Percentiles rank a stretch among this genome's conserved stretches.
These are phyloP conservation scores for Capsella bursapastoris DNA, from an alignment of 345 rosid genomes.

Conservation along the genomic window DNA sequence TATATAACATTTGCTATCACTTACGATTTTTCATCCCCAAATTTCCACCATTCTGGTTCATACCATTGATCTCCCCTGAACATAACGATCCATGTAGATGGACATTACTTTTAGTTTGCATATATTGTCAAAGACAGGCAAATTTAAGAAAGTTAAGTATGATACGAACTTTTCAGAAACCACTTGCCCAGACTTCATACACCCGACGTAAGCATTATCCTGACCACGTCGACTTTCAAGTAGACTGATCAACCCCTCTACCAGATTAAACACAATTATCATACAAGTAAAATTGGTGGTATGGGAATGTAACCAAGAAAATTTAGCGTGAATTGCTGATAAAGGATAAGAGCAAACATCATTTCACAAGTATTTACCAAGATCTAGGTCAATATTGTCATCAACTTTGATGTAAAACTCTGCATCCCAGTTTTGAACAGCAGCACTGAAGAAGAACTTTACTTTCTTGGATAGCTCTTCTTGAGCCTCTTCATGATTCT, in stretches of 20 bases:
- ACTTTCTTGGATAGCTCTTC: slow-evolving; percentile 92
- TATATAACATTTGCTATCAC: slow-evolving; percentile 42
- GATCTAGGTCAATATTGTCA: slow-evolving; percentile 77
- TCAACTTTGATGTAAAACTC: slow-evolving; percentile 90
- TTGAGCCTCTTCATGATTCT: slow-evolving; percentile 92
- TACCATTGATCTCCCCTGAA: slow-evolving; percentile 90
- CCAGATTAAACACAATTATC: slow-evolving; percentile 32
- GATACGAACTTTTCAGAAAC: slow-evolving; percentile 66
- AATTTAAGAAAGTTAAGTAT: slow-evolving; percentile 22
- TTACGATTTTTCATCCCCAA: slow-evolving; percentile 94
- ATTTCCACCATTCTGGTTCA: slow-evolving; percentile 99
- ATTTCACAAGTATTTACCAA: slow-evolving; percentile 55
- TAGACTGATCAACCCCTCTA: slow-evolving; percentile 83
- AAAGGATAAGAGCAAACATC: slow-evolving; percentile 1
- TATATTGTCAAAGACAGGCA: neutral
- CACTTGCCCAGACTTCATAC: slow-evolving; percentile 98
- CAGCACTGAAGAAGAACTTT: slow-evolving; percentile 83
- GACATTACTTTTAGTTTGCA: neutral
- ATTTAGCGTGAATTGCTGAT: neutral
- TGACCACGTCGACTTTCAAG: slow-evolving; percentile 73
- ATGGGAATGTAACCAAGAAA: neutral
- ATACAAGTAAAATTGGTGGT: neutral
- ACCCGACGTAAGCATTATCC: slow-evolving; percentile 82
- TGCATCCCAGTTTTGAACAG: slow-evolving; percentile 94
- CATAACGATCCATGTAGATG: slow-evolving; percentile 35